Evolutionary conservation across 805 yeast genomes (phyloP).

Genomic region (Kodamaea restingae): DNA sequence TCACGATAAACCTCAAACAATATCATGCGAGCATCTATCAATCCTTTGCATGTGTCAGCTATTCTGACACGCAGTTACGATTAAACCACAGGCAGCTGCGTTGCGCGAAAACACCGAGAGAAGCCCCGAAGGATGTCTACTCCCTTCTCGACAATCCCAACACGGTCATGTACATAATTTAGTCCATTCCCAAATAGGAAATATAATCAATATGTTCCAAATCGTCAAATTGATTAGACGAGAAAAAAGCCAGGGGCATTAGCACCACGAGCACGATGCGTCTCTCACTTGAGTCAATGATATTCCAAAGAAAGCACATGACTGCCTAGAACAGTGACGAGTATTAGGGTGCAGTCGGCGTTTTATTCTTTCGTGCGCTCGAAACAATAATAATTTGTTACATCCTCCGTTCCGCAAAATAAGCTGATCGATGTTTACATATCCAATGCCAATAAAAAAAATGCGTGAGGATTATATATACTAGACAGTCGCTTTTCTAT

Average conservation of each 20-base stretch:
- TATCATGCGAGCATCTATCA: too few species aligned
- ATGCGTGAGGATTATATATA: background rate
- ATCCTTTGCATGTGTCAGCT: too few species aligned
- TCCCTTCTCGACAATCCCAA: constrained; percentile 1
- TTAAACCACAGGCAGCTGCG: too few species aligned
- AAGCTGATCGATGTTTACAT: constrained; percentile 3
- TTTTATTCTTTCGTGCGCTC: background rate
- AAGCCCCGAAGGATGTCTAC: too few species aligned
- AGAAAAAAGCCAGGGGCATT: background rate
- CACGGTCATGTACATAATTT: constrained; percentile 4
- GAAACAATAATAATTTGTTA: background rate
- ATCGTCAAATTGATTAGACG: constrained; percentile 3
- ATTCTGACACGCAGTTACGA: too few species aligned
- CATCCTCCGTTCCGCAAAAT: constrained; percentile 1
- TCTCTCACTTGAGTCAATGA: too few species aligned
- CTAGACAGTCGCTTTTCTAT: background rate
- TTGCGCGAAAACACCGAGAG: too few species aligned
- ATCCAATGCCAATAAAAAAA: background rate
- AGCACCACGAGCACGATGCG: background rate
- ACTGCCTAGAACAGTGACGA: background rate
- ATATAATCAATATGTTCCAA: constrained; percentile 3
- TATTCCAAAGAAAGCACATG: too few species aligned
- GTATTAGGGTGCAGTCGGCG: too few species aligned
- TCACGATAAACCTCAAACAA: too few species aligned
- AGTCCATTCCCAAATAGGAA: constrained; percentile 1